Conservation (phyloP, 2,329 filamentous ascomycete genomes). For the Sclerotinia nivalis region DNA sequence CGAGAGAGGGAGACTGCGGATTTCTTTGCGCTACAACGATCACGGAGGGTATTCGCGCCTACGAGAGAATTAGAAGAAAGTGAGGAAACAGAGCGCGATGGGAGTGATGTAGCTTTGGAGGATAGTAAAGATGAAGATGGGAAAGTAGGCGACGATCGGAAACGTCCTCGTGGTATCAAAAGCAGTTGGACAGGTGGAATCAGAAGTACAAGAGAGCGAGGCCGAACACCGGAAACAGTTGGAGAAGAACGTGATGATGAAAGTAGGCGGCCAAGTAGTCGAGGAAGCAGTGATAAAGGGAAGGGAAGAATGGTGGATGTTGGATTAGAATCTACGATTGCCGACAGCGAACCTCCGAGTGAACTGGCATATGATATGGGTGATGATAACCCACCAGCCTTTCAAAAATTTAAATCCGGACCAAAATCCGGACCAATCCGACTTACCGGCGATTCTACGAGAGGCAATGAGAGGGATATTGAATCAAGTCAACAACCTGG, state of each 20-base stretch:
- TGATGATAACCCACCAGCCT: conserved; percentile 60
- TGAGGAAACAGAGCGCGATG: conserved; percentile 75
- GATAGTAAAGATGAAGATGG: conserved; percentile 52
- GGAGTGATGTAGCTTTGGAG: conserved; percentile 57
- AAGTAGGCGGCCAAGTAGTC: conserved; percentile 34
- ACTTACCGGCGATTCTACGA: conserved; percentile 36
- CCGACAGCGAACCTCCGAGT: conserved; percentile 60
- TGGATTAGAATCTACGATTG: conserved; percentile 69
- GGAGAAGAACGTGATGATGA: conserved; percentile 44
- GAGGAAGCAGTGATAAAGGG: conserved; percentile 50
- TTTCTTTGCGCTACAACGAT: conserved; percentile 86
- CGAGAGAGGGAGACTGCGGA: conserved; percentile 91
- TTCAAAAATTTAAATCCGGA: conserved; percentile 55
- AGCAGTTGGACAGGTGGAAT: conserved; percentile 62
- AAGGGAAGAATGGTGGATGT: conserved; percentile 79
- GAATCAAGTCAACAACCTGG: conserved; percentile 29
- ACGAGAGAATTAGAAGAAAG: conserved; percentile 78
- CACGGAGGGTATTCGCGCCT: conserved; percentile 81
- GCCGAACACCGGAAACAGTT: conserved; percentile 35
- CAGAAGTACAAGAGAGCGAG: conserved; percentile 38
- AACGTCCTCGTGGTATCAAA: conserved; percentile 53
- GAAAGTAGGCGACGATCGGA: conserved; percentile 49
- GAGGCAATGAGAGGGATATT: conserved; percentile 30
- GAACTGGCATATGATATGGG: conserved; percentile 58
- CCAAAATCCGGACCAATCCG: conserved; percentile 38